Evolutionary conservation across 768 basidiomycete species (phyloP), one percentile per base, ranked within the genome.

Genomic region (Boletus coccyginus): DNA sequence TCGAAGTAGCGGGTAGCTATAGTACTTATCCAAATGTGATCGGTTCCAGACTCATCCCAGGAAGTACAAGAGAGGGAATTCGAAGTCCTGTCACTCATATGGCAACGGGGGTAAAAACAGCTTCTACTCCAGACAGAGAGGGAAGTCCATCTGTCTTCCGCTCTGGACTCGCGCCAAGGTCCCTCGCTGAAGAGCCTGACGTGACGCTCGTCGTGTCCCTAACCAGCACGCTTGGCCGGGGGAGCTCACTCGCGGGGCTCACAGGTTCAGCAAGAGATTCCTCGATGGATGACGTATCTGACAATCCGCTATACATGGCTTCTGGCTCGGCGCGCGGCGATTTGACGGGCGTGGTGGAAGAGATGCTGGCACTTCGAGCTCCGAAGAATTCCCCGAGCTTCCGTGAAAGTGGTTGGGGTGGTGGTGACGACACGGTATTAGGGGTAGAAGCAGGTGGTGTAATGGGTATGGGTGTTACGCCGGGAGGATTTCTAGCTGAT

Each of bases 311-410:
- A 50, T 61, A 65, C 58, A 63, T 38, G 40, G 58, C 50, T 50
- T 68, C 70, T 38, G 51, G 66, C 53, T 72, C 68, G 19, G 64
- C 16, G n/a, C 54, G 59, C 56, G 57, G 65, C 17, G 62, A 61
- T 58, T 59, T 64, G 39, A 61, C 53, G 56, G 66, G 62, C 3
- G 72, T 67, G 1, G 71, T 72, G 14, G 83, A 85, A 17, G 84
- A 79, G 40, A 80, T 70, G 63, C 82, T 85, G 8, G 66, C 70
- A 49, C 56, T 66, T 56, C 85, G 76, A 31, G 84, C 76, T 53
- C 79, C 75, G 66, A 91, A 91, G 69, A 91, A 84, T 10, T 84
- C 85, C 5, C 87, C 87, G 43, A 92, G 63, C 73, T 88, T 90
- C 63, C 79, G 79, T 35, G 83, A 71, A n/a, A 85, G 73, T 1